Evolutionary conservation across 2,329 filamentous ascomycete genomes (phyloP).

Genomic region (Pestalotiopsis sp.): DNA sequence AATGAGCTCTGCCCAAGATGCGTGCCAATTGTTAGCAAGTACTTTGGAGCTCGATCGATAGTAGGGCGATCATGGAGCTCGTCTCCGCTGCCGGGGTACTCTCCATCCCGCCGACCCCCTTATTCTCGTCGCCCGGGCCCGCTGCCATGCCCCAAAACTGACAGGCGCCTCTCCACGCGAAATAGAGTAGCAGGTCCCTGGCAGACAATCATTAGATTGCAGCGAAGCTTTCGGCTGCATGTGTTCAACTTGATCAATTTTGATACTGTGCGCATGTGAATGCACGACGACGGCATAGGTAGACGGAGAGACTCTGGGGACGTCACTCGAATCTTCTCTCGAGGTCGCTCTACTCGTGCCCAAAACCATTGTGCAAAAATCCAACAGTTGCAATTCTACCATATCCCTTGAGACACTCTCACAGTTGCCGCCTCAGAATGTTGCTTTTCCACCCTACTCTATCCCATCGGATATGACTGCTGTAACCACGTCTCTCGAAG

Average conservation of each 20-base stretch:
- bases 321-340: too few species aligned
- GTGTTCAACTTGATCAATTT: neutral
- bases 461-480: too few species aligned
- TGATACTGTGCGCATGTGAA: neutral
- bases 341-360: too few species aligned
- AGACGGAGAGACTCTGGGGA: too few species aligned
- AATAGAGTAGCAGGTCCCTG: neutral
- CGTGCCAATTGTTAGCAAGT: slow-evolving; percentile 1
- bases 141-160: neutral
- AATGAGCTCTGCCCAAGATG: slow-evolving; percentile 9
- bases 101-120: neutral
- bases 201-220: neutral
- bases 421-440: too few species aligned
- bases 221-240: slow-evolving; percentile 1
- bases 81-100: neutral
- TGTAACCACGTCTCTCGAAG: too few species aligned
- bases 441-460: too few species aligned
- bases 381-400: too few species aligned
- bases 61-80: neutral
- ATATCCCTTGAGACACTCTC: too few species aligned
- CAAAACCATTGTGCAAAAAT: too few species aligned
- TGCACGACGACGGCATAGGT: too few species aligned
- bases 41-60: neutral
- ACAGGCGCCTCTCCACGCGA: slow-evolving; percentile 9
- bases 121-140: neutral